Evolutionary conservation across 768 basidiomycete genomes (phyloP).

Genomic region (Leucocoprinus leucothites): DNA sequence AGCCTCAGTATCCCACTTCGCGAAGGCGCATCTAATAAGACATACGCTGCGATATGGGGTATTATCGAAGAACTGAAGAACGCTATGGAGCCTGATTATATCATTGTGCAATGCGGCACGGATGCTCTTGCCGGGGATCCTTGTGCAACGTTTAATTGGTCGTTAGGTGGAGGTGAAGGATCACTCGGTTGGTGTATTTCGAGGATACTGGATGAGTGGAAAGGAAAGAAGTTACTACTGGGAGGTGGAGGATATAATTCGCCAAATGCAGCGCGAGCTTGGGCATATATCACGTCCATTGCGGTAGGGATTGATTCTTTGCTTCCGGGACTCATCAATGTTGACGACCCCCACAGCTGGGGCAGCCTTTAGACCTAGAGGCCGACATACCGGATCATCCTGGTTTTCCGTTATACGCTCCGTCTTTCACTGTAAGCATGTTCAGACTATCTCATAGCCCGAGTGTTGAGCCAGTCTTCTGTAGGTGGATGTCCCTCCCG

Average conservation of each 20-base stretch:
- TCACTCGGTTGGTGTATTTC: conserved; percentile 69
- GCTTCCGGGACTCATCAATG: neutral
- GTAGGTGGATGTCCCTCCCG: conserved; percentile 65
- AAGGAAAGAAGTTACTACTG: conserved; percentile 62
- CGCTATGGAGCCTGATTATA: conserved; percentile 70
- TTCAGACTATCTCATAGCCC: neutral
- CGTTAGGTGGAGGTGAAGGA: conserved; percentile 51
- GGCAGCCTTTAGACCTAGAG: conserved; percentile 52
- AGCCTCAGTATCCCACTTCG: conserved; percentile 79
- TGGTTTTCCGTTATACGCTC: conserved; percentile 70
- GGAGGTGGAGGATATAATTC: conserved; percentile 87
- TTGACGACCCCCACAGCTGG: conserved; percentile 38
- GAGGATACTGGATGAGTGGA: conserved; percentile 50
- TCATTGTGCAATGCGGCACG: conserved; percentile 83
- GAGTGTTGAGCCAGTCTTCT: neutral
- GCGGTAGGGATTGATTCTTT: conserved; percentile 45
- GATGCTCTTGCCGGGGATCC: conserved; percentile 88
- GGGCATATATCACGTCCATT: conserved; percentile 78
- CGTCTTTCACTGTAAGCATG: conserved; percentile 60
- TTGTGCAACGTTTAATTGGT: conserved; percentile 71
- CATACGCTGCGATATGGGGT: conserved; percentile 64
- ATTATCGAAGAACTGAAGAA: conserved; percentile 57
- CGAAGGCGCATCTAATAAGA: conserved; percentile 62
- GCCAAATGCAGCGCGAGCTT: conserved; percentile 82
- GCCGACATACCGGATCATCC: conserved; percentile 74